Evolutionary conservation across 345 rosid genomes (phyloP), one percentile per base, ranked within the genome.

Genomic region (Adansonia digitata): DNA sequence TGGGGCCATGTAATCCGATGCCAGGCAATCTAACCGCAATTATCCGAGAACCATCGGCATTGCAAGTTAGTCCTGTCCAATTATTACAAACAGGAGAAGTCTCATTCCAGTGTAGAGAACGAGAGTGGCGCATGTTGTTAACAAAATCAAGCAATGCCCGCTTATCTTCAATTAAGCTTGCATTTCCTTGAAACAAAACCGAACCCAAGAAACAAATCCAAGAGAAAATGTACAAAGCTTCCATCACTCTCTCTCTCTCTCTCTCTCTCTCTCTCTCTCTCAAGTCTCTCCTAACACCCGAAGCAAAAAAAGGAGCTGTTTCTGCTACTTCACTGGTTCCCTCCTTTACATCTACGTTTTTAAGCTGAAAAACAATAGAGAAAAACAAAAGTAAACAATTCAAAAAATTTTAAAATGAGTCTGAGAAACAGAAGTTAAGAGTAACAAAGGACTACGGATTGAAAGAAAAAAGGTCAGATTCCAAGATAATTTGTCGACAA

Each of bases 31-130:
- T 84, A 70, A 95, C 79, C 27, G 96, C 75, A 43, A 83, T 77
- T 10, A 95, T 76, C 5, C 87, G 89, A 39, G 91, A 79, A 75
- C 69, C 79, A 75, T 85, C 86, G 62, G n/a, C 13, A 62, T 77
- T 89, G 77, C 99, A 95, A 76, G 87, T 81, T 57, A 95, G 86
- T 72, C 99, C 98, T 22, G 76, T 85, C 98, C 99, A 94, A 69
- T 68, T 61, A 40, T 77, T 62, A 81, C 97, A 92, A 60, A 85
- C 86, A 0, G 85, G 73, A 29, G 86, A 79, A 76, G 82, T 79
- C 76, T 81, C 81, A 37, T 84, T 87, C 97, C 97, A 94, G 77
- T 71, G 81, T 14, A 88, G 84, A 66, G 59, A 64, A 37, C 95
- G 97, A 46, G 91, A 83, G 37, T 86, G 88, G 56, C 72, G 83